These are phyloP conservation scores for Xylariaceae sp. DNA, from an alignment of 2,329 filamentous ascomycete genomes.

Conservation along the genomic window DNA sequence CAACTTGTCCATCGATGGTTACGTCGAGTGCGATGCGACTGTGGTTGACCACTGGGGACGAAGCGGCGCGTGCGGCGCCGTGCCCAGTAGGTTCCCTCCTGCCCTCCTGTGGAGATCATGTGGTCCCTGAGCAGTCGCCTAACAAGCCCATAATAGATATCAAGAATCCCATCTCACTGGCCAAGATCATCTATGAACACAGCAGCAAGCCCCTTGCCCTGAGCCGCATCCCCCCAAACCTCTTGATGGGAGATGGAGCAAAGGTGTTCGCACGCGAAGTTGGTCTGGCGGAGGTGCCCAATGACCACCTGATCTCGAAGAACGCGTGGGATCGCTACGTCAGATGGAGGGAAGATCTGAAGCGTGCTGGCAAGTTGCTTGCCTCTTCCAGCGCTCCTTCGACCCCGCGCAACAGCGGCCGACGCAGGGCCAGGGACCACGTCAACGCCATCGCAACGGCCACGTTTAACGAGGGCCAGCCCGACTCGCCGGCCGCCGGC, in stretches of 20 bases:
- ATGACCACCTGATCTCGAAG: slow-evolving; percentile 72
- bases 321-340: slow-evolving; percentile 71
- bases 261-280: slow-evolving; percentile 77
- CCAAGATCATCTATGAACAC: slow-evolving; percentile 72
- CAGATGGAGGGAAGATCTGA: slow-evolving; percentile 70
- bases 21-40: slow-evolving; percentile 90
- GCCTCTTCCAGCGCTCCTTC: slow-evolving; percentile 26
- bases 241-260: slow-evolving; percentile 80
- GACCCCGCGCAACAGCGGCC: slow-evolving; percentile 13
- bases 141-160: slow-evolving; percentile 57
- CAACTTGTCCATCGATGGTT: slow-evolving; percentile 83
- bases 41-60: slow-evolving; percentile 85
- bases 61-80: slow-evolving; percentile 88
- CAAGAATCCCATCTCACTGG: slow-evolving; percentile 85
- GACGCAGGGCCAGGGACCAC: slow-evolving; percentile 36
- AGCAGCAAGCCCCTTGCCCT: slow-evolving; percentile 73
- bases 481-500: slow-evolving; percentile 41
- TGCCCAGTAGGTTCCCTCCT: slow-evolving; percentile 59
- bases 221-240: slow-evolving; percentile 83
- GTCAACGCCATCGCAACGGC: slow-evolving; percentile 46
- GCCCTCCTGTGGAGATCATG: not conserved
- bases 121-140: not conserved
- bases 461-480: slow-evolving; percentile 57
- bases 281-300: slow-evolving; percentile 63
- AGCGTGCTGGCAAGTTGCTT: slow-evolving; percentile 49